Base-by-base conservation (phyloP, 2,329 filamentous ascomycete species). In the Nannizziopsis arthrosporioides region DNA sequence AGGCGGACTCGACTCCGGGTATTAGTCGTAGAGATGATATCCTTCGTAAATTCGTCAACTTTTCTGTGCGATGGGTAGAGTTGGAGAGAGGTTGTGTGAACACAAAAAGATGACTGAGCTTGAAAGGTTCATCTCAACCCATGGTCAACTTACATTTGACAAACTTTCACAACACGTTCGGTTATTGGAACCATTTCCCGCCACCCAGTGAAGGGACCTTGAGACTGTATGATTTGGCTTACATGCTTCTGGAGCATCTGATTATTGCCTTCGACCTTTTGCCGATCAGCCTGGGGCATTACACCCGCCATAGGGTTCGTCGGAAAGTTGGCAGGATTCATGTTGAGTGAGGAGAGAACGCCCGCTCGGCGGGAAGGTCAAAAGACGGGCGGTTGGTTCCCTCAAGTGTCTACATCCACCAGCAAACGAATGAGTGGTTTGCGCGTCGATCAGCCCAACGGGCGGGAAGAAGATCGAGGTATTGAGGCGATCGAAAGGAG, bases 1-100 rank as follows among this genome's bases (percentile, higher is more conserved):
- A 58, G 32, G 61, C 55, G 5, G 68, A 48, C 40, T 67, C 61
- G 44, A 69, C 62, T 27, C 63, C 63, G 19, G 68, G 67, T 36
- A 72, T 67, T 19, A 73, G 57, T 51, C 68, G 65, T 46, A 73
- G 63, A 36, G 68, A 69, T 30, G 69, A 68, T 48, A 70, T 66
- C 61, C 66, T 69, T 48, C n/a, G 19, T 40, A 40, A 52, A 17
- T 32, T 40, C 22, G 45, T 42, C 17, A 51, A 15, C 17, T n/a
- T 36, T 14, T 35, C 10, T n/a, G 18, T 35, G 15, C 11, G 34
- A 49, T 19, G 27, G 19, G 27, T 11, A 22, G 17, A 35, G 35
- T 19, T 8, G 10, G 31, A 38, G n/a, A 18, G 39, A 48, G 7
- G 42, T 5, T n/a, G 17, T 32, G 18, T 11, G 14, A 36, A 43